These are phyloP conservation scores for Microdochium bolleyi DNA, from an alignment of 2,329 filamentous ascomycete species.

Conservation along the genomic window DNA sequence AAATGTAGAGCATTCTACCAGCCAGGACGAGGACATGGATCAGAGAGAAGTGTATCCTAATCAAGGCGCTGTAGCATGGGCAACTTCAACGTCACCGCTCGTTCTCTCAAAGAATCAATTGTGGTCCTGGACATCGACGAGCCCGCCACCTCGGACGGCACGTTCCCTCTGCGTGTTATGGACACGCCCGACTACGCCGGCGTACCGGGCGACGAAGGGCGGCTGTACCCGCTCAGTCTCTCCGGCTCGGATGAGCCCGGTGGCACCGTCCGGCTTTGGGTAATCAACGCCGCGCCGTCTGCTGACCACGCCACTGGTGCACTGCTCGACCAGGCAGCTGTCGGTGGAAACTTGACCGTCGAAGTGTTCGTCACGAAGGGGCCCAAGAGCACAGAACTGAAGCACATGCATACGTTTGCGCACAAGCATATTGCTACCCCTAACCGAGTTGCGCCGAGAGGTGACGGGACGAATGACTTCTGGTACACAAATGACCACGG, in stretches of 20 bases:
- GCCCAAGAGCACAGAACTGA: conserved; percentile 6
- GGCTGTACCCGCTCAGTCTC: conserved; percentile 21
- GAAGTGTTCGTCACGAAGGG: conserved; percentile 9
- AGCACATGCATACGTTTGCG: conserved; percentile 14
- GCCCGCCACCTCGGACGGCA: conserved; percentile 5
- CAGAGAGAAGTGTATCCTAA: neutral
- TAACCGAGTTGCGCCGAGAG: conserved; percentile 13
- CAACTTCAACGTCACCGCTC: conserved; percentile 16
- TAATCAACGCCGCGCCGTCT: conserved; percentile 17
- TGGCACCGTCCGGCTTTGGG: conserved; percentile 11
- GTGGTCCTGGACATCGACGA: conserved; percentile 23
- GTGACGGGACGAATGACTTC: conserved; percentile 9
- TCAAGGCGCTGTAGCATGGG: conserved; percentile 1
- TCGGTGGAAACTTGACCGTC: conserved; percentile 10
- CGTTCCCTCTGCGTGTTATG: conserved; percentile 14
- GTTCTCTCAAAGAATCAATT: conserved; percentile 20
- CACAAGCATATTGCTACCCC: conserved; percentile 12
- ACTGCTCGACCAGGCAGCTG: conserved; percentile 5
- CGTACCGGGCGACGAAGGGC: conserved; percentile 16
- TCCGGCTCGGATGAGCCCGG: conserved; percentile 14
- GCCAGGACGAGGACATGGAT: too few relatives aligned
- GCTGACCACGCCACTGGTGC: conserved; percentile 11
- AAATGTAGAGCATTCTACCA: too few relatives aligned
- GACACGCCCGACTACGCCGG: conserved; percentile 18
- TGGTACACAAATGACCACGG: conserved; percentile 17